phyloP scores from a whole-genome alignment of 1,139 yeast species.

The Tardiomyces depauwii region DNA sequence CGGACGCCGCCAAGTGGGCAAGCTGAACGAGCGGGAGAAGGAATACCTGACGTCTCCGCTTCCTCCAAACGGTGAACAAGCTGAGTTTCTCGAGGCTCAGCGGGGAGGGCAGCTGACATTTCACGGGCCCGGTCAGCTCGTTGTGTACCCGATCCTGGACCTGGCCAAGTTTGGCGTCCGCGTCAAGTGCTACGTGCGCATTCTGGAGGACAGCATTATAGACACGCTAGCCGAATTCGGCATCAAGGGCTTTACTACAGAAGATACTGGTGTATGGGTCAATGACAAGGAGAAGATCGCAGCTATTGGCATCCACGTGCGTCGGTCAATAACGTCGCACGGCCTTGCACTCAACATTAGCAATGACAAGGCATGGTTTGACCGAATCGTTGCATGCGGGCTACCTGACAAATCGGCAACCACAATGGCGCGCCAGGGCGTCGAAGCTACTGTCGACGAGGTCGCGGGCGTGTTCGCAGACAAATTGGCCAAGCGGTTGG shows the following conservation, averaged over 20 bases:
- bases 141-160: conserved; percentile 74
- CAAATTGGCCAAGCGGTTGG: conserved; percentile 34
- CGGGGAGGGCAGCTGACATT: conserved; percentile 98
- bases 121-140: conserved; percentile 94
- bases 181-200: conserved; percentile 66
- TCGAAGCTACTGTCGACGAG: conserved; percentile 25
- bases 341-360: conserved; percentile 75
- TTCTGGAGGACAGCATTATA: conserved; percentile 55
- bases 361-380: conserved; percentile 64
- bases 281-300: conserved; percentile 57
- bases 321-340: conserved; percentile 77
- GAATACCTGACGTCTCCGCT: conserved; percentile 1
- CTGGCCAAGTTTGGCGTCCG: conserved; percentile 50
- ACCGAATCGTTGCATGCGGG: conserved; percentile 77
- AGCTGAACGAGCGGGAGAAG: conserved; percentile 26
- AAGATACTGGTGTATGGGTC: conserved; percentile 79
- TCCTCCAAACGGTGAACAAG: conserved; percentile 21
- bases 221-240: conserved; percentile 36
- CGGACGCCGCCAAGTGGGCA: conserved; percentile 64
- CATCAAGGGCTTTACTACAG: conserved; percentile 42
- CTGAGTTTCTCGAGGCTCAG: conserved; percentile 58
- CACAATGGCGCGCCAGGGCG: conserved; percentile 29
- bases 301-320: conserved; percentile 80
- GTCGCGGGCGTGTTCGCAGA: conserved; percentile 43
- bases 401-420: conserved; percentile 51